Base-by-base conservation (phyloP, 306 rosid genomes). In the Elaeagnus macrophylla region DNA sequence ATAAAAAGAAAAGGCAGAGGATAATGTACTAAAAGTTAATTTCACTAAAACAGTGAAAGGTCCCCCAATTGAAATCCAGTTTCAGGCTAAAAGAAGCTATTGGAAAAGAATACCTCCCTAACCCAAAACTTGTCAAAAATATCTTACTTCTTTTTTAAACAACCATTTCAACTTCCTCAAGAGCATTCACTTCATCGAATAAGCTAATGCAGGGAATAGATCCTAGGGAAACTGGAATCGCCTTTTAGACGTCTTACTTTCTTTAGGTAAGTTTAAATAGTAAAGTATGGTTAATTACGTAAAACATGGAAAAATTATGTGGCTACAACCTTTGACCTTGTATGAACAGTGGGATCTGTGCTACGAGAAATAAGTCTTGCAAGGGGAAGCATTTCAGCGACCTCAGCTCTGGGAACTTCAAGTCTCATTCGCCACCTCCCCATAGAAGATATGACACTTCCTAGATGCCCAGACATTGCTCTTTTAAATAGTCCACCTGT, bases 381-480 rank as follows among this genome's bases (percentile, higher is more conserved):
- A 73, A 84, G 87, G 62, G 97, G 97, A 82, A 91, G 96, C 86
- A 86, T 80, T 83, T 91, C 97, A 53, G 93, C 86, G 51, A 84
- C 84, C 75, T 91, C 97, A 60, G 95, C 95, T 67, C 79, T 75
- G 39, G 61, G 77, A 66, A 87, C 93, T 71, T 86, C 97, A 53
- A 91, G 82, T 60, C 85, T 84, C 95, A 86, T 82, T 77, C 96
- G 80, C 97, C 97, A 91, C 73, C 97, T 82, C 18, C 97, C 97
- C 93, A 84, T 73, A 13, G 97, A 86, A 60, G 97, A 91, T 72
- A 90, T 81, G 70, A 74, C 86, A 70, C 89, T 86, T 53, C 91
- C 77, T 53, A 91, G 81, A 76, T 82, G 77, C 59, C 81, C 84
- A 59, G 87, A 79, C 86, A 78, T 75, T 20, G 79, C 72, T 67